Conservation (phyloP, 352 stramenopile species). For the Phytophthora aleatoria region DNA sequence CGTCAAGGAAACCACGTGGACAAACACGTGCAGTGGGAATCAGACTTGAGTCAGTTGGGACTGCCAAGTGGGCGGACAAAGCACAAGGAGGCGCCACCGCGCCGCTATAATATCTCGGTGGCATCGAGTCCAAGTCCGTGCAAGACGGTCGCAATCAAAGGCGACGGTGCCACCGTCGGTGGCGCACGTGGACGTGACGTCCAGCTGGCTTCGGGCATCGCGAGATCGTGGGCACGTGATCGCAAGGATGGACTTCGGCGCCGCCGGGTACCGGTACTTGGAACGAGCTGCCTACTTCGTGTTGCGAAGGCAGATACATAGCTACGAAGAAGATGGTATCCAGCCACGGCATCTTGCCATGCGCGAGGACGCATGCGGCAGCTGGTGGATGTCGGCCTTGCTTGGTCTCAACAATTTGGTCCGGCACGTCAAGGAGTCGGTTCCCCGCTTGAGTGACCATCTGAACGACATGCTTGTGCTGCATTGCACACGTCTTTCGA, state of each 20-base stretch:
- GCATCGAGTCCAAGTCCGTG: too few relatives aligned
- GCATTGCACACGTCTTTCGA: conserved; percentile 6
- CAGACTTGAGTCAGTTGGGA: conserved; percentile 4
- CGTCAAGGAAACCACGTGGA: background rate
- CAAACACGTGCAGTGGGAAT: background rate
- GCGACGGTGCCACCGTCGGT: background rate
- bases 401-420: background rate
- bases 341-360: conserved; percentile 2
- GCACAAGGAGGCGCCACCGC: too few relatives aligned
- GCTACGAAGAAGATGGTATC: conserved; percentile 8
- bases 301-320: conserved; percentile 3
- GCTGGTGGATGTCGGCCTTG: conserved; percentile 8
- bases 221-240: conserved; percentile 8
- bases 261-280: background rate
- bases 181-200: background rate
- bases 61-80: conserved; percentile 12
- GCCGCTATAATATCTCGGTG: too few relatives aligned
- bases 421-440: background rate
- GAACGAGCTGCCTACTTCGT: conserved; percentile 3
- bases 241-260: background rate
- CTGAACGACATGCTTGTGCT: conserved; percentile 4
- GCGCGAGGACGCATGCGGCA: conserved; percentile 5
- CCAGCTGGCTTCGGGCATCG: conserved; percentile 18
- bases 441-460: conserved; percentile 9
- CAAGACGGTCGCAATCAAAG: background rate